Conservation (phyloP, 169 alveolate genomes). For the Condylostoma magnum region DNA sequence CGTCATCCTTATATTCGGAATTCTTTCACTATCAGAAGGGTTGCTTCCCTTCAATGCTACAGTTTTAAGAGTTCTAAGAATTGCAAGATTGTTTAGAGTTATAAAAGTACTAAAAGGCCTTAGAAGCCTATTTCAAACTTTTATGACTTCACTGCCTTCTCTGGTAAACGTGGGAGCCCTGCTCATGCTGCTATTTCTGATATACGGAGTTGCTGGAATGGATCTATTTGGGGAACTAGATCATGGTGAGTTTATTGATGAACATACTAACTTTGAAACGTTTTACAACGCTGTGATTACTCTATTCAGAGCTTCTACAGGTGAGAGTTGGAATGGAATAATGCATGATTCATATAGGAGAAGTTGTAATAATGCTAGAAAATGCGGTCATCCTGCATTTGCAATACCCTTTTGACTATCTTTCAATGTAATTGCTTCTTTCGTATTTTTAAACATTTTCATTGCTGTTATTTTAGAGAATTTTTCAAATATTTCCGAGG, state of each 20-base stretch:
- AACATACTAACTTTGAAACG: constrained; percentile 67
- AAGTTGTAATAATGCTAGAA: constrained; percentile 7
- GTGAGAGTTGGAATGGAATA: constrained; percentile 40
- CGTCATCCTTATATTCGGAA: constrained; percentile 1
- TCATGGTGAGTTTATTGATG: constrained; percentile 26
- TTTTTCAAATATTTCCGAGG: background rate
- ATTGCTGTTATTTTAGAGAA: constrained; percentile 42
- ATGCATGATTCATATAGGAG: too few relatives aligned
- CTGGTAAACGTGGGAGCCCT: constrained; percentile 43
- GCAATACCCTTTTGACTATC: constrained; percentile 19
- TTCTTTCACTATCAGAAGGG: background rate
- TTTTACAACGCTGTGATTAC: constrained; percentile 61
- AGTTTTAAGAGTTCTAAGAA: constrained; percentile 1
- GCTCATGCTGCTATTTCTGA: constrained; percentile 62
- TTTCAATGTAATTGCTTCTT: constrained; percentile 20
- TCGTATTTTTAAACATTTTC: constrained; percentile 32
- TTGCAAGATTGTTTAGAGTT: constrained; percentile 32
- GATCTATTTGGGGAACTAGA: constrained; percentile 60
- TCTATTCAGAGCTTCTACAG: constrained; percentile 63
- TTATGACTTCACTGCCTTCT: constrained; percentile 23
- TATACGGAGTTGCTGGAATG: constrained; percentile 75
- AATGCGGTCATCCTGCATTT: constrained; percentile 38
- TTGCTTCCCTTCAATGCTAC: constrained; percentile 6
- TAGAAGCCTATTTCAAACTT: constrained; percentile 25
- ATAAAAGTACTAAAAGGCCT: constrained; percentile 31